Conservation (phyloP, 805 yeast genomes). For the Metschnikowia colocasiae region DNA sequence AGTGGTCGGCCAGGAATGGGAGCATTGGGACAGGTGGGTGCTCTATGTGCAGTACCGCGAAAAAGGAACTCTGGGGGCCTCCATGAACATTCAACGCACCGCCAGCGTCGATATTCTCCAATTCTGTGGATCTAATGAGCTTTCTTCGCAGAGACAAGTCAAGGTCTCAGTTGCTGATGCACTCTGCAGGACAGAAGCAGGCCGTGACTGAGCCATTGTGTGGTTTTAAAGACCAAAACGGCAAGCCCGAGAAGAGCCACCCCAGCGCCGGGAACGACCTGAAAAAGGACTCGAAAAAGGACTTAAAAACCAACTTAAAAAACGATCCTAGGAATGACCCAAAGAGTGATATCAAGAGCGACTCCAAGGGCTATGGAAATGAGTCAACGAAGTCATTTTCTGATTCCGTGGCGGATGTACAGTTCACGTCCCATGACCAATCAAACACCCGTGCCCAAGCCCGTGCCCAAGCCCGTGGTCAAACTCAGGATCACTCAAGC, state of each 20-base stretch:
- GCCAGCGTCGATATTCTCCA: no score
- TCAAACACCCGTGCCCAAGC: background rate
- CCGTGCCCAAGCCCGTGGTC: background rate
- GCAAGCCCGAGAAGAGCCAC: background rate
- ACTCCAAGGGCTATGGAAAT: background rate
- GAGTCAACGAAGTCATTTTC: background rate
- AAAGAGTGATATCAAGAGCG: background rate
- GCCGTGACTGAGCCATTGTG: background rate
- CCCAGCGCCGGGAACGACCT: background rate
- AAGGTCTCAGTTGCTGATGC: constrained; percentile 12
- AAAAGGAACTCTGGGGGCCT: constrained; percentile 4
- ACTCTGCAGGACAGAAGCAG: constrained; percentile 7
- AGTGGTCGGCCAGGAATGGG: background rate
- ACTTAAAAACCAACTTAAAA: background rate
- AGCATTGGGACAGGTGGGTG: background rate
- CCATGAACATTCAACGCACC: background rate
- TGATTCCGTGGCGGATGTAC: background rate
- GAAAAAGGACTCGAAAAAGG: background rate
- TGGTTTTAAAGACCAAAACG: background rate
- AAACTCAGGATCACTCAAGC: background rate
- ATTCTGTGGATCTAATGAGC: constrained; percentile 17
- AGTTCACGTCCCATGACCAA: background rate
- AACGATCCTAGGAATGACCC: background rate
- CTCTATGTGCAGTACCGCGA: constrained; percentile 1
- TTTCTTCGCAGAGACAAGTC: constrained; percentile 27